These are phyloP conservation scores for Avena atlantica DNA, from an alignment of 176 grass and related monocot genomes.

Conservation along the genomic window DNA sequence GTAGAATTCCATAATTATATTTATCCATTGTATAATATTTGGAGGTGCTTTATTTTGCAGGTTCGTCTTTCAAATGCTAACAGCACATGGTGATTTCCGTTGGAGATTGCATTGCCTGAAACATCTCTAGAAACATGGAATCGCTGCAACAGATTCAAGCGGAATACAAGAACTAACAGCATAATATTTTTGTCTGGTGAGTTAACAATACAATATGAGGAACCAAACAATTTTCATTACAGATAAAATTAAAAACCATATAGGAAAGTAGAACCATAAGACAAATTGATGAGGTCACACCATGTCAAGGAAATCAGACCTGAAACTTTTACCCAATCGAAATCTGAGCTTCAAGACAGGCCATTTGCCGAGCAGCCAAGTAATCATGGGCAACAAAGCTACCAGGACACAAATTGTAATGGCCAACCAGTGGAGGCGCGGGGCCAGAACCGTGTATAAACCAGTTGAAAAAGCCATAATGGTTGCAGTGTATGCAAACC, in stretches of 20 bases:
- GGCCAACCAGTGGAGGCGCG: neutral
- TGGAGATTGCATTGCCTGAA: neutral
- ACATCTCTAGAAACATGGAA: too few species aligned
- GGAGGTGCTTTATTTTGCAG: conserved; percentile 19
- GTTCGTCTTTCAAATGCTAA: neutral
- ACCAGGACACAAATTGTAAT: neutral
- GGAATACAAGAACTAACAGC: neutral
- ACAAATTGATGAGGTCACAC: neutral
- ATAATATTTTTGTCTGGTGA: neutral
- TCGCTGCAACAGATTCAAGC: neutral
- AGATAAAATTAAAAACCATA: neutral
- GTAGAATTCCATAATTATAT: neutral
- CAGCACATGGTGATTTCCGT: too few species aligned
- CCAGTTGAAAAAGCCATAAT: conserved; percentile 11
- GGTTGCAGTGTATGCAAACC: conserved; percentile 14
- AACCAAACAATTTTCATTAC: neutral
- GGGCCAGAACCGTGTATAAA: neutral
- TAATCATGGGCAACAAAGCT: conserved; percentile 4
- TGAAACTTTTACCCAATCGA: neutral
- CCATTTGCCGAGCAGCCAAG: neutral
- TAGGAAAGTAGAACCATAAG: neutral
- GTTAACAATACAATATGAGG: neutral
- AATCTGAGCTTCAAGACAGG: neutral
- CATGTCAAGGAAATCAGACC: neutral
- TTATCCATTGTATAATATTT: too few species aligned